These are phyloP conservation scores for Paramecium biaurelia DNA, from an alignment of 73 alveolate genomes.

Conservation along the genomic window DNA sequence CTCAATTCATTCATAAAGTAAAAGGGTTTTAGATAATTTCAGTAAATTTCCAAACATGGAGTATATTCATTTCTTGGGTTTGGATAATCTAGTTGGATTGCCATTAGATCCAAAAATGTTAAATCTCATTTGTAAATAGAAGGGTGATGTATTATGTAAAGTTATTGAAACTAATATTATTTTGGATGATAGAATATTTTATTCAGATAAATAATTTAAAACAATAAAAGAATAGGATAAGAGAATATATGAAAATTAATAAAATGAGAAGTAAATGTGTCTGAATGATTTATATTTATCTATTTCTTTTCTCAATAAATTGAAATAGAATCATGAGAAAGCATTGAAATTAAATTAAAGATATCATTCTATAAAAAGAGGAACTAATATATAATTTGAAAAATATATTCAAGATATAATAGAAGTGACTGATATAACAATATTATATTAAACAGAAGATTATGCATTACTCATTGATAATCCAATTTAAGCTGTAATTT, in stretches of 20 bases:
- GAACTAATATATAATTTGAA: neutral
- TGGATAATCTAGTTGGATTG: neutral
- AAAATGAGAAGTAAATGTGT: neutral
- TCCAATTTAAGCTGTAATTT: neutral
- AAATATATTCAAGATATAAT: neutral
- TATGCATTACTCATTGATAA: neutral
- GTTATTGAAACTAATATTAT: neutral
- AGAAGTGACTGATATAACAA: neutral
- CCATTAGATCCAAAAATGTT: conserved; percentile 25
- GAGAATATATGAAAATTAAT: neutral
- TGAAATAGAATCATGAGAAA: neutral
- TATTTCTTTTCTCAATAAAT: neutral
- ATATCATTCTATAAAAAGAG: conserved; percentile 7
- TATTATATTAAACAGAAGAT: neutral
- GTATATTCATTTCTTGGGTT: conserved; percentile 37
- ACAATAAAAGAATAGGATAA: neutral
- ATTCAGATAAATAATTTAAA: neutral
- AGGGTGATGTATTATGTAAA: neutral
- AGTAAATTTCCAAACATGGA: conserved; percentile 31
- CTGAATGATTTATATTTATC: neutral
- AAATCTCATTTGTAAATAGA: neutral
- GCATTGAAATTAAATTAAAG: neutral
- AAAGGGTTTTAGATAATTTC: neutral
- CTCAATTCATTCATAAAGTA: conserved; percentile 2
- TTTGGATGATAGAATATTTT: neutral